Base-by-base conservation (phyloP, 257 asterid species). In the Apocynum venetum region DNA sequence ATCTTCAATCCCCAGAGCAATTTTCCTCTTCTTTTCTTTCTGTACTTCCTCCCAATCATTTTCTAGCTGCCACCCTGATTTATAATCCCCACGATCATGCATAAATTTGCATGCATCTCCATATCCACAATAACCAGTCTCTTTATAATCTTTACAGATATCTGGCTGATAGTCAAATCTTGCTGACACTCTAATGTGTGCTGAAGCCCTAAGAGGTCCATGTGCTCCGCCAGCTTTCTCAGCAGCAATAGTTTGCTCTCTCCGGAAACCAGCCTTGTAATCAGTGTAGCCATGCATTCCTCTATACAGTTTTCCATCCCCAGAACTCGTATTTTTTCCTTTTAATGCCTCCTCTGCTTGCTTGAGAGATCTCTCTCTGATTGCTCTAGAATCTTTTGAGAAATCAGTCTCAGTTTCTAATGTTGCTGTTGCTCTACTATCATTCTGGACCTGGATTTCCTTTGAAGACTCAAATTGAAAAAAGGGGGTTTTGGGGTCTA, bases 91-190 rank as follows among this genome's bases (percentile, higher is more conserved):
- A 0, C 98, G 87, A 76, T 93, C 98, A 73, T 96, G 98, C 99
- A 93, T 89, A 82, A 96, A 93, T 86, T 96, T 96, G 82, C 98
- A 93, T 0, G 98, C 80, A 86, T 96, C 98, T 25, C 98, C 99
- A 76, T 96, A 93, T 57, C 99, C 99, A 85, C 98, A 96, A 80
- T 93, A 93, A 43, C 99, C 97, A 13, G 98, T 96, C 84, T 93
- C 98, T 76, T 96, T 93, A 81, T 93, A 90, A 80, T 96, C 99
- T 81, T 96, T 96, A 72, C 98, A 96, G 52, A 96, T 91, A 78
- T 96, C 98, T 0, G 98, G 99, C 88, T 96, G 99, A 83, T 93
- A 96, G 71, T 96, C 99, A 60, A 96, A 96, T 83, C 99, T 89
- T 1, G 97, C 96, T 0, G 99, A 93, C 66, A 93, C 98, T 79